Evolutionary conservation across 2,329 filamentous ascomycete genomes (phyloP).

Genomic region (Verticillium alfalfae): DNA sequence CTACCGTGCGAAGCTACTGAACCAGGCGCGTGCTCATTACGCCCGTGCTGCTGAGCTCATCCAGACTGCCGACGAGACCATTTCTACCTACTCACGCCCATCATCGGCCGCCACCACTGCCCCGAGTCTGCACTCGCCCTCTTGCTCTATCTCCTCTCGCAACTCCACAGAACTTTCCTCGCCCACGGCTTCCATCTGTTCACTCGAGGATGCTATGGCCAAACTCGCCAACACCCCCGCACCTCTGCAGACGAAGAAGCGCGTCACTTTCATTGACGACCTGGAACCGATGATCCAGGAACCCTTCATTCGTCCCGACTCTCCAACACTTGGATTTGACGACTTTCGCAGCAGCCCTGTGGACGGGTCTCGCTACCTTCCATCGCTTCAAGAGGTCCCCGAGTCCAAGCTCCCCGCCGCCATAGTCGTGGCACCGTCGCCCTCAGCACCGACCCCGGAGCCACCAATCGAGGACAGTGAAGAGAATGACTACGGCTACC

Average conservation of each 20-base stretch:
- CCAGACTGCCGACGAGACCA: slow-evolving; percentile 37
- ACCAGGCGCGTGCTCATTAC: slow-evolving; percentile 48
- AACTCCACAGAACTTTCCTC: slow-evolving; percentile 40
- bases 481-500: slow-evolving; percentile 24
- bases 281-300: slow-evolving; percentile 27
- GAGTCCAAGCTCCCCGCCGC: slow-evolving; percentile 6
- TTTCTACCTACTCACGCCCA: slow-evolving; percentile 24
- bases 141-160: slow-evolving; percentile 32
- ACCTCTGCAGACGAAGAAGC: slow-evolving; percentile 26
- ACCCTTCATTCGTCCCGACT: slow-evolving; percentile 51
- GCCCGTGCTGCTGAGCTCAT: slow-evolving; percentile 41
- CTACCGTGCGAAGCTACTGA: slow-evolving; percentile 41
- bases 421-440: slow-evolving; percentile 13
- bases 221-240: slow-evolving; percentile 2
- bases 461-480: slow-evolving; percentile 7
- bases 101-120: slow-evolving; percentile 16
- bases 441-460: slow-evolving; percentile 5
- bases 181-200: slow-evolving; percentile 37
- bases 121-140: slow-evolving; percentile 39
- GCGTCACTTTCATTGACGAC: slow-evolving; percentile 32
- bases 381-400: slow-evolving; percentile 9
- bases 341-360: not conserved
- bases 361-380: slow-evolving; percentile 1
- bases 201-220: slow-evolving; percentile 22
- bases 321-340: slow-evolving; percentile 53